phyloP scores from a whole-genome alignment of 2,329 filamentous ascomycete genomes.

The Sclerotinia borealis region DNA sequence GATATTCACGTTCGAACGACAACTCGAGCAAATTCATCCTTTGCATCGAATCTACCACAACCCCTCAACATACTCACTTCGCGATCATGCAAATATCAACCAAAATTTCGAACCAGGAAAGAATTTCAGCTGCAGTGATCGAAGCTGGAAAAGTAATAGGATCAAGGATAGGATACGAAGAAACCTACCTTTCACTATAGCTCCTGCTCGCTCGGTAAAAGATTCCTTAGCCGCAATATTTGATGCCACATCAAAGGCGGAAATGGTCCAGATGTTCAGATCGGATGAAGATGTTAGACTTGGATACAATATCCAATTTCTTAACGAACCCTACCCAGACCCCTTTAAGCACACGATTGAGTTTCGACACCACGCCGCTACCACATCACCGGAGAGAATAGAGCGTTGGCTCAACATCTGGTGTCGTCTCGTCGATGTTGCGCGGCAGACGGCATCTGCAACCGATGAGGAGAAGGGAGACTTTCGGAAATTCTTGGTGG shows the following conservation, averaged over 20 bases:
- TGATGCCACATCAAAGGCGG: background rate
- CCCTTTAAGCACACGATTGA: constrained; percentile 20
- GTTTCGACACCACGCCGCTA: constrained; percentile 24
- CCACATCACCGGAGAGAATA: constrained; percentile 13
- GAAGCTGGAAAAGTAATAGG: background rate
- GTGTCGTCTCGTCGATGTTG: constrained; percentile 16
- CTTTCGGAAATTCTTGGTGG: background rate
- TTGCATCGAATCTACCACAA: background rate
- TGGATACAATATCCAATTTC: background rate
- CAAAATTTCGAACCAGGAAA: background rate
- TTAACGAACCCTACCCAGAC: background rate
- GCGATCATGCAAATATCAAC: background rate
- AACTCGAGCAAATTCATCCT: constrained; percentile 28
- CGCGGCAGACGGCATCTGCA: background rate
- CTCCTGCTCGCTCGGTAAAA: background rate
- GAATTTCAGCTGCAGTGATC: background rate
- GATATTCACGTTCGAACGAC: constrained; percentile 28
- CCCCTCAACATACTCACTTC: background rate
- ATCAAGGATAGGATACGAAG: background rate
- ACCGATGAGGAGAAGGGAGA: background rate
- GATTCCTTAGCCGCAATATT: background rate
- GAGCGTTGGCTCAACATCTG: constrained; percentile 18
- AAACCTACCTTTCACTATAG: background rate
- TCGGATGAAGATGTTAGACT: background rate
- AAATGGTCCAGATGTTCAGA: background rate